These are phyloP conservation scores for Imleria badia DNA, from an alignment of 768 basidiomycete genomes.

Conservation along the genomic window DNA sequence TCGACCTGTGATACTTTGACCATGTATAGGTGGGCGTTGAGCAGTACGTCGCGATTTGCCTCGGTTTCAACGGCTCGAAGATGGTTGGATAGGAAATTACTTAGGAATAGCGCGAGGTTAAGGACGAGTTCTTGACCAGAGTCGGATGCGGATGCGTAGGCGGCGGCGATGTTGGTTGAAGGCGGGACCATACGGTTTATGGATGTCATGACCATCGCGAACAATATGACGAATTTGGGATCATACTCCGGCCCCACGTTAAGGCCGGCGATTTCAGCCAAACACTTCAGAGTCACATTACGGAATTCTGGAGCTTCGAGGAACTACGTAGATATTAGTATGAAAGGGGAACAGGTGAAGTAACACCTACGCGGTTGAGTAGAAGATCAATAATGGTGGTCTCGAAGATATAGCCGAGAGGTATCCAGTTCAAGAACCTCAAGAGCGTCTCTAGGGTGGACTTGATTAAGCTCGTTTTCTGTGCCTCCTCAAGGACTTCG, in stretches of 20 bases:
- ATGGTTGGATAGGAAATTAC: slow-evolving; percentile 93
- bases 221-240: slow-evolving; percentile 94
- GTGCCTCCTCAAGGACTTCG: slow-evolving; percentile 96
- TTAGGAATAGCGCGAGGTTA: slow-evolving; percentile 95
- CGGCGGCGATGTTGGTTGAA: slow-evolving; percentile 89
- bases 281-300: slow-evolving; percentile 93
- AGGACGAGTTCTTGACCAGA: slow-evolving; percentile 95
- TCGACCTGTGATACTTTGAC: slow-evolving; percentile 98
- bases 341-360: slow-evolving; percentile 8
- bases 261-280: slow-evolving; percentile 94
- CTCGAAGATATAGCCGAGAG: slow-evolving; percentile 97
- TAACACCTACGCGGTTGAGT: slow-evolving; percentile 74
- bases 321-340: slow-evolving; percentile 56
- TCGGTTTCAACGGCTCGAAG: slow-evolving; percentile 93
- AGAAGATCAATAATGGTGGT: slow-evolving; percentile 95
- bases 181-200: slow-evolving; percentile 97
- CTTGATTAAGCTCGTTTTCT: slow-evolving; percentile 91
- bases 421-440: slow-evolving; percentile 98
- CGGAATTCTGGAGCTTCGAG: slow-evolving; percentile 96
- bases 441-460: slow-evolving; percentile 93
- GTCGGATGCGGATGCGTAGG: slow-evolving; percentile 87
- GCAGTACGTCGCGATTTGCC: slow-evolving; percentile 83
- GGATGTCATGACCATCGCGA: slow-evolving; percentile 98
- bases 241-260: slow-evolving; percentile 97
- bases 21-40: slow-evolving; percentile 98